Evolutionary conservation across 495 filamentous ascomycete species (phyloP).

Genomic region (Copromyces sp.): DNA sequence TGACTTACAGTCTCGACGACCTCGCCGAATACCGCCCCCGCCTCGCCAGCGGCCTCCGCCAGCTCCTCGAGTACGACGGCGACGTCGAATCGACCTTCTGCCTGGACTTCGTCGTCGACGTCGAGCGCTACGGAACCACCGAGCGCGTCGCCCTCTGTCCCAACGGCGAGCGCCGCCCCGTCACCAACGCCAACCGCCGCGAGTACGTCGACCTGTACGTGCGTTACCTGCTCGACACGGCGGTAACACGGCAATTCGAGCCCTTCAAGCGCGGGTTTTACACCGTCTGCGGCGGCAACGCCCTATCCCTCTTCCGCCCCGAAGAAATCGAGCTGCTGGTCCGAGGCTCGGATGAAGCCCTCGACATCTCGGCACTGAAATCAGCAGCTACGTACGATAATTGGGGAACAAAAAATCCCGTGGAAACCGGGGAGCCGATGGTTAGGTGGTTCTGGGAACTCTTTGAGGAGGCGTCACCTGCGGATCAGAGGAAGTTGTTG

Average conservation of each 20-base stretch:
- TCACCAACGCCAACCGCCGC: conserved; percentile 74
- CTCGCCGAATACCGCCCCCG: conserved; percentile 73
- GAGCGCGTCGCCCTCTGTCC: conserved; percentile 60
- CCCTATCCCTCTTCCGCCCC: conserved; percentile 79
- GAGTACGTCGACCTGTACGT: conserved; percentile 90
- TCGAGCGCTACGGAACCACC: conserved; percentile 66
- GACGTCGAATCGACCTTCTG: conserved; percentile 77
- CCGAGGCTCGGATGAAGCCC: conserved; percentile 74
- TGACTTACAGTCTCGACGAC: conserved; percentile 71
- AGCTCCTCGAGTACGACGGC: conserved; percentile 74
- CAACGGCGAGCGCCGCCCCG: conserved; percentile 62
- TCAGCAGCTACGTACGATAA: conserved; percentile 77
- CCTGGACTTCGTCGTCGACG: conserved; percentile 70
- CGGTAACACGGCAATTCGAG: conserved; percentile 77
- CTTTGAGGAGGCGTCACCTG: conserved; percentile 54
- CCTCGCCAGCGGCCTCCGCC: conserved; percentile 65
- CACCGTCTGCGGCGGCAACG: conserved; percentile 85
- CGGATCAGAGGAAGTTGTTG: conserved; percentile 66
- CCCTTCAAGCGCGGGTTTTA: conserved; percentile 94
- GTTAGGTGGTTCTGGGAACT: conserved; percentile 86
- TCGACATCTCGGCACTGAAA: conserved; percentile 67
- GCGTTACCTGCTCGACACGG: conserved; percentile 66
- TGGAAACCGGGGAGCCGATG: conserved; percentile 54
- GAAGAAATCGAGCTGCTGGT: conserved; percentile 90
- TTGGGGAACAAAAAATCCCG: conserved; percentile 44